Evolutionary conservation across 106 monocot genomes (phyloP), one percentile per base, ranked within the genome.

Genomic region (Triglochin maritima): DNA sequence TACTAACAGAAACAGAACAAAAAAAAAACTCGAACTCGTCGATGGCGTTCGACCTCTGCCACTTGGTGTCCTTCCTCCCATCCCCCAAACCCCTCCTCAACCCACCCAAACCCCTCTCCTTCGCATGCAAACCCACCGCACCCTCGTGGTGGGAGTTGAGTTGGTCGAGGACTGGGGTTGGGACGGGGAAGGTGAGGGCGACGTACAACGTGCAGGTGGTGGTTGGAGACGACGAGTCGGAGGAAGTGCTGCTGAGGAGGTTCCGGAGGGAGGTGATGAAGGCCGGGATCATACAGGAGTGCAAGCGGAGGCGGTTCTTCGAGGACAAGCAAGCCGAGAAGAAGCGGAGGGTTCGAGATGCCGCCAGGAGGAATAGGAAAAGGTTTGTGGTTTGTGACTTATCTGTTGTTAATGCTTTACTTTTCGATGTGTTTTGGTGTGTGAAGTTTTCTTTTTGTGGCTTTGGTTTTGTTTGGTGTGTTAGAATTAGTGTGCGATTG

Each of bases 231-330:
- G 77, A 82, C 13, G 84, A 83, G 59, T 60, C 77, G 29, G 74
- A 71, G 62, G 83, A 87, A 54, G 65, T 55, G 47, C 49, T 79
- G 56, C 72, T 87, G 48, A 11, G 79, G 64, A 51, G 74, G 69
- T 87, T 87, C 54, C 58, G 61, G 51, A 62, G 80, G 7, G 78
- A 75, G 60, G 84, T 87, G 15, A 49, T 52, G 48, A 81, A 66
- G 48, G 73, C 76, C 13, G 87, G 87, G 29, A 62, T 88, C 68
- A 59, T 88, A 42, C 78, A 70, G 77, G 87, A 84, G 76, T 79
- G 72, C 68, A 80, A 69, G 65, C 60, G 87, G 46, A 63, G 87
- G 44, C 10, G 72, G 42, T 77, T 69, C 64, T 80, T 70, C 71
- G 87, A 88, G 81, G 64, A 81, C 78, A 69, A 59, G 61, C 79